These are phyloP conservation scores for Picochlorum sp. DNA, from an alignment of 139 green algal genomes.

Conservation along the genomic window DNA sequence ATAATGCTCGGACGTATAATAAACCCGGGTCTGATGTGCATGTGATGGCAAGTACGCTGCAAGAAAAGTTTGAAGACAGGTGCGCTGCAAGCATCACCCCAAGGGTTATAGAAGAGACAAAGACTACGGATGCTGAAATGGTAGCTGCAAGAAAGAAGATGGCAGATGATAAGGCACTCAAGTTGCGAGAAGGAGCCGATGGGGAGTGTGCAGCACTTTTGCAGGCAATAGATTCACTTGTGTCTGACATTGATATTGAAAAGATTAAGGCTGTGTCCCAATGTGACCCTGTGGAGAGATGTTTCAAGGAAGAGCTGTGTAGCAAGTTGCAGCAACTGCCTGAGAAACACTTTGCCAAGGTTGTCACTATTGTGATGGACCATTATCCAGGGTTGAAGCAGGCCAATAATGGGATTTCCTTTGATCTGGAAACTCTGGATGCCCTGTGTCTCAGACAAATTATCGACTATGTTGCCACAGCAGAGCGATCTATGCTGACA, in stretches of 20 bases:
- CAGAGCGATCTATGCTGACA: not conserved
- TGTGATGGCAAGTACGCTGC: constrained; percentile 66
- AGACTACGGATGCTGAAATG: not conserved
- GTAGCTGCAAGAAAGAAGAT: constrained; percentile 11
- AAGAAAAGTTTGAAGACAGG: constrained; percentile 51
- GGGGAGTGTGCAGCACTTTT: constrained; percentile 15
- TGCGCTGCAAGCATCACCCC: constrained; percentile 25
- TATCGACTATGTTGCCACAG: not conserved
- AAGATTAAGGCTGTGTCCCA: constrained; percentile 29
- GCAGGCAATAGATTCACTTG: constrained; percentile 29
- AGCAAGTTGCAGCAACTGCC: constrained; percentile 14
- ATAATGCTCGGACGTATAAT: constrained; percentile 77
- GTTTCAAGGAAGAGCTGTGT: constrained; percentile 27
- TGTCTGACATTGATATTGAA: constrained; percentile 23
- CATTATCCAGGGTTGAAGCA: constrained; percentile 29
- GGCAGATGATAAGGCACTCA: not conserved
- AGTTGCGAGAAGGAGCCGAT: constrained; percentile 5
- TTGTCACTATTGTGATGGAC: constrained; percentile 31
- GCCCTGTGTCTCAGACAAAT: constrained; percentile 43
- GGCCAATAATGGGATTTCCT: constrained; percentile 33
- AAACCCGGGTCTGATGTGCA: constrained; percentile 62
- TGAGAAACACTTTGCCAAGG: constrained; percentile 35
- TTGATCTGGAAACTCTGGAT: constrained; percentile 42
- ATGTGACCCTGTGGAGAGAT: constrained; percentile 22
- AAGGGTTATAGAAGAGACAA: constrained; percentile 33